Evolutionary conservation across 75 land plant species (phyloP), one percentile per base, ranked within the genome.

Genomic region (Isoetes taiwanensis): DNA sequence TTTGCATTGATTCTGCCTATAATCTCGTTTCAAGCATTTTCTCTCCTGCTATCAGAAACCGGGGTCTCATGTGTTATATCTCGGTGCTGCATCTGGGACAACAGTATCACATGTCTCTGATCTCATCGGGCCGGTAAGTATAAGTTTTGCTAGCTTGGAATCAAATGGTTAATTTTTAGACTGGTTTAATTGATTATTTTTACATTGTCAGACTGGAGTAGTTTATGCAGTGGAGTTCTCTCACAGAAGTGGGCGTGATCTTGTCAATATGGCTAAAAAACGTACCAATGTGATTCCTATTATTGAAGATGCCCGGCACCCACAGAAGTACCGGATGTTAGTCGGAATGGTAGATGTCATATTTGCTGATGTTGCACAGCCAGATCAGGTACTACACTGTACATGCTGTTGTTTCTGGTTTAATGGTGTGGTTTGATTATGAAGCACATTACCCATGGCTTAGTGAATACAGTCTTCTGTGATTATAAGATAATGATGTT

Each of bases 321-420:
- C 97, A 0, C 58, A 73, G 1, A 75, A 74, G 24, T 90, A 90
- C 65, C 43, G 94, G 1, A 90, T 90, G 97, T 54, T 90, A 17
- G 87, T 90, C 32, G 84, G 97, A 43, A 90, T 90, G 97, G 97
- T 90, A 25, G 97, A 90, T 74, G 97, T 90, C 2, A 80, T 90
- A 33, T 90, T 90, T 64, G 85, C 94, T 56, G 94, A 90, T 74
- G 97, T 90, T 74, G 97, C 97, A 24, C 97, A 90, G 57, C 97
- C 97, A n/a, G 97, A 80, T 30, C 83, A 80, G 81, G 81, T 78
- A 59, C 17, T 21, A 16, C n/a, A n/a, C n/a, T n/a, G n/a, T n/a
- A n/a, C n/a, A n/a, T n/a, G n/a, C n/a, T n/a, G n/a, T n/a, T n/a
- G n/a, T n/a, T n/a, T 26, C 3, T 67, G 2, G n/a, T n/a, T n/a